Evolutionary conservation across 495 filamentous ascomycete genomes (phyloP), one percentile per base, ranked within the genome.

Genomic region (Tuber umbilicatum): DNA sequence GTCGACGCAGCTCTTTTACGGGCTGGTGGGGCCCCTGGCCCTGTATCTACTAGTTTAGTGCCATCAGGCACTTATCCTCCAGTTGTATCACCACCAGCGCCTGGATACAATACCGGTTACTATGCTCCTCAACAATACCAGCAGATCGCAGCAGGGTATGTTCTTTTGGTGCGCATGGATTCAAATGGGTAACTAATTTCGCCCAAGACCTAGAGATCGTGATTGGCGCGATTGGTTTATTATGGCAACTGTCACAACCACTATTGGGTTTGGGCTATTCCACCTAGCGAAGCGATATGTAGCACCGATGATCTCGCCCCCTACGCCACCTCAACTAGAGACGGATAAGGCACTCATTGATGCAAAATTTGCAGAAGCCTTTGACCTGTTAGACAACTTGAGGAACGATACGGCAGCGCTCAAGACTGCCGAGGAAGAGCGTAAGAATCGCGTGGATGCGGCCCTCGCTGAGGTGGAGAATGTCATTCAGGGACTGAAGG

Each of bases 221-320:
- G 95, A 99, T 83, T 99, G 95, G 95, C 88, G 95, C 69, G 95
- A 99, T 80, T 97, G 92, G 91, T 99, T 90, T 79, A 90, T 92
- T 86, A 86, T 91, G 79, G 86, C 87, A 17, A 91, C 89, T 0
- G 87, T 89, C 14, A 90, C 94, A 0, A 87, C 86, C 0, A 83
- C 91, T 35, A 89, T 86, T 73, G 86, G 87, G 10, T 91, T 91
- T 76, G 84, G 86, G 4, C 85, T 91, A 35, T 89, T 90, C 79
- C 88, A 89, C 79, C 87, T 97, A 16, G 90, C 92, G 74, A 97
- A 97, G 89, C 94, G 96, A 74, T 99, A 98, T 81, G 89, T 99
- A 73, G 85, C 89, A 73, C 95, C 95, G 67, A 86, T 99, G 23
- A 93, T 99, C 77, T 90, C 94, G 14, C 95, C 95, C 1, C 95